Percentiles rank a stretch among this genome's conserved stretches.
phyloP scores from a whole-genome alignment of 352 stramenopile genomes.

The Phytopythium oedochilum region DNA sequence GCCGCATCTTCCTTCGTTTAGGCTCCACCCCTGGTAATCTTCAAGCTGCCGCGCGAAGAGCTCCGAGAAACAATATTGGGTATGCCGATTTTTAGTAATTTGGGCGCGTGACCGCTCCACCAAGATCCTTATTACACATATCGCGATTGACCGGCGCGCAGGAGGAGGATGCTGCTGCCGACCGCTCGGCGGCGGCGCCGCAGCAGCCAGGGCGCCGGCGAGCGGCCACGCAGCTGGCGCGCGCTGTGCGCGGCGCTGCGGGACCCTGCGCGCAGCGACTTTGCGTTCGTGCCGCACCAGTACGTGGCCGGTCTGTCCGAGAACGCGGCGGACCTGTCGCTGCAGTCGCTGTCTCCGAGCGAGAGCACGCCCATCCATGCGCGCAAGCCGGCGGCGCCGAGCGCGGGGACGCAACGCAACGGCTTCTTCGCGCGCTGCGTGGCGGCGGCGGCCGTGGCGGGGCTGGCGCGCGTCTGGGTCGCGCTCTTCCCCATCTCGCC shows the following conservation, averaged over 20 bases:
- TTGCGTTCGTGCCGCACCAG: conserved; percentile 78
- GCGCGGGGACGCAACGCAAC: conserved; percentile 25
- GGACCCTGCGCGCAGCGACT: conserved; percentile 68
- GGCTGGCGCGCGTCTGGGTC: conserved; percentile 48
- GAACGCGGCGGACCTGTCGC: conserved; percentile 19
- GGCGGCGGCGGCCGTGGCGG: conserved; percentile 33
- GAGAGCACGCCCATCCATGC: conserved; percentile 72
- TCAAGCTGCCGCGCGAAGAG: no score
- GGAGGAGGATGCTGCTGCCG: not conserved
- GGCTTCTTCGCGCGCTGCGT: conserved; percentile 63
- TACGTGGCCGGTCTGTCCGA: conserved; percentile 55
- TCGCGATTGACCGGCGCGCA: no score
- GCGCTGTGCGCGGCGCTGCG: conserved; percentile 59
- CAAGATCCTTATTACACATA: no score
- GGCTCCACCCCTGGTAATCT: no score
- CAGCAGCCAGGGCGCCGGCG: not conserved
- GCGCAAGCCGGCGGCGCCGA: conserved; percentile 8
- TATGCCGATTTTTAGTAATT: not conserved
- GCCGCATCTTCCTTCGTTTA: no score
- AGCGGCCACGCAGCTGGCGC: conserved; percentile 31
- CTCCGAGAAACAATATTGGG: no score
- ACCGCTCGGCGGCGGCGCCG: not conserved
- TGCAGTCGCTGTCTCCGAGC: conserved; percentile 21
- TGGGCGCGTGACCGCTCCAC: not conserved
- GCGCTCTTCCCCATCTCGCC: conserved; percentile 69